Evolutionary conservation across 1,284 basidiomycete genomes (phyloP).

Genomic region (Cryptococcus amylolentus): DNA sequence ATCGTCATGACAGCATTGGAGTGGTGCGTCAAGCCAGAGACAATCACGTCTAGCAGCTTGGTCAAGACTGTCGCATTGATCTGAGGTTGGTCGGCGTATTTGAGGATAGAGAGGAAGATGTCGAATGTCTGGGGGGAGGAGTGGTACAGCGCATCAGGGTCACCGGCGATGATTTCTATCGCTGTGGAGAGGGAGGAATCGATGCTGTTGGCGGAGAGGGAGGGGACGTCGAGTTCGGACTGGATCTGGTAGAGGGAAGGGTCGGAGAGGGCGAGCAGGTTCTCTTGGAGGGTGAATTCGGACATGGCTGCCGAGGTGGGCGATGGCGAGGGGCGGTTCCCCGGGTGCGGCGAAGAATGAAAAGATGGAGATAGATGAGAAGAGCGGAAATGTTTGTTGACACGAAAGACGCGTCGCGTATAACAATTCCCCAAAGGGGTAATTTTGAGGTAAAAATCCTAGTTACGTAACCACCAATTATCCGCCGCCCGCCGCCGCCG

Average conservation of each 20-base stretch:
- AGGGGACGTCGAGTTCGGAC: constrained; percentile 62
- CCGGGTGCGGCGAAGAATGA: neutral
- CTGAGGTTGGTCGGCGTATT: constrained; percentile 35
- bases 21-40: constrained; percentile 33
- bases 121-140: constrained; percentile 62
- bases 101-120: constrained; percentile 70
- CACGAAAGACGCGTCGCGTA: constrained; percentile 2
- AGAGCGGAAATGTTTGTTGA: constrained; percentile 2
- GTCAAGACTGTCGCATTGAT: constrained; percentile 35
- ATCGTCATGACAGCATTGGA: constrained; percentile 33
- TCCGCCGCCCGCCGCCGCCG: no score
- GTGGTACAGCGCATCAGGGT: constrained; percentile 65
- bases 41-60: constrained; percentile 41
- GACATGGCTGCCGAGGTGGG: constrained; percentile 21
- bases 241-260: constrained; percentile 60
- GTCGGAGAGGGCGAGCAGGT: constrained; percentile 62
- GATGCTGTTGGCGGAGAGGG: constrained; percentile 52
- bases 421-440: constrained; percentile 3
- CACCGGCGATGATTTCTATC: constrained; percentile 68
- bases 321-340: neutral
- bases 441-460: neutral
- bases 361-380: neutral
- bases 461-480: no score
- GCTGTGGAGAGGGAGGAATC: constrained; percentile 52
- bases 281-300: constrained; percentile 70